A percentile compares a stretch with the other conserved stretches of the same genome.
Conservation (phyloP, 2,329 filamentous ascomycete species). For the Akanthomyces lecanii region DNA sequence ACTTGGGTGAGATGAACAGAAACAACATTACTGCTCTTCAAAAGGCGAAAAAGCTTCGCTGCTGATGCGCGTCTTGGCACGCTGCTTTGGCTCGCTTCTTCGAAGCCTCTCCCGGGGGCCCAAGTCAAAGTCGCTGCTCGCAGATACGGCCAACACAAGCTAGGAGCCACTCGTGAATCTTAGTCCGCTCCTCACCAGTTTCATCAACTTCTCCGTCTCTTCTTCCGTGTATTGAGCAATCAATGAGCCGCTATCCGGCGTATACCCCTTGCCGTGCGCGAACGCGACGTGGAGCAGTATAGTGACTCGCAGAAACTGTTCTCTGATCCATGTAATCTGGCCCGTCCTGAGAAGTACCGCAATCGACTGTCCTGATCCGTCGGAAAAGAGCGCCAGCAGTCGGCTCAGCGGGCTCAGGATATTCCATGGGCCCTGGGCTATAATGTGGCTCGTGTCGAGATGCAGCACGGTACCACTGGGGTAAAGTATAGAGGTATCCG, state of each 20-base stretch:
- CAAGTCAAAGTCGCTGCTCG: too few relatives aligned
- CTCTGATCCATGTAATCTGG: neutral
- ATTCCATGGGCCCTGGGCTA: neutral
- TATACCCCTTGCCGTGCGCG: neutral
- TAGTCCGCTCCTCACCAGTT: neutral
- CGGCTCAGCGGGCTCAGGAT: neutral
- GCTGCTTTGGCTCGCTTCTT: too few relatives aligned
- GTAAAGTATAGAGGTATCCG: neutral
- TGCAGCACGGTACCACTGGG: neutral
- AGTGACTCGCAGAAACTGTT: slow-evolving; percentile 6
- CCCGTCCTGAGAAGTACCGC: neutral
- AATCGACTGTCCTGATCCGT: neutral
- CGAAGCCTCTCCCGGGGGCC: too few relatives aligned
- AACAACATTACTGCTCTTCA: too few relatives aligned
- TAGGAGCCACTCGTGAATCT: neutral
- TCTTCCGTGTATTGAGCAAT: neutral
- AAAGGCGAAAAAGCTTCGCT: too few relatives aligned
- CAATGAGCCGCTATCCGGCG: neutral
- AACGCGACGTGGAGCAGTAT: neutral
- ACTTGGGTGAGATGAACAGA: too few relatives aligned
- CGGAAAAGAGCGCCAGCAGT: neutral
- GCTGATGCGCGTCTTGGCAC: too few relatives aligned
- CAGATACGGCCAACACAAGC: too few relatives aligned
- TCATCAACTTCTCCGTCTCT: neutral
- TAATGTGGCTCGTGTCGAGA: neutral